Evolutionary conservation across 106 monocot species (phyloP), one percentile per base, ranked within the genome.

Genomic region (Platanthera guangdongensis): DNA sequence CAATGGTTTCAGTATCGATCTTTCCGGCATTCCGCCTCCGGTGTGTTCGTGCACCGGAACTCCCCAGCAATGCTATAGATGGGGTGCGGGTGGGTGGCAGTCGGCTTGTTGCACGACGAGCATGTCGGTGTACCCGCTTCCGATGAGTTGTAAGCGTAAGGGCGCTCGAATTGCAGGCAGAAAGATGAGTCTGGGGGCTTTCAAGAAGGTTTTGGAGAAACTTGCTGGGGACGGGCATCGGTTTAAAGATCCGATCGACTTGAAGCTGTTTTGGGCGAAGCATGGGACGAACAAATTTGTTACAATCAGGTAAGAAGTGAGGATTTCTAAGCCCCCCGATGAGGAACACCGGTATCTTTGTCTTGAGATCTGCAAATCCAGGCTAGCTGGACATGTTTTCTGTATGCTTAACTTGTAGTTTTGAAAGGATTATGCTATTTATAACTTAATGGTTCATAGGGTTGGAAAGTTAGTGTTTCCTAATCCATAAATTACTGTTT

Each of bases 211-310:
- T 3, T 52, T 87, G 78, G 86, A 87, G 80, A 87, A 83, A 81
- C 83, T 87, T 5, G 83, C 86, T 1, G 83, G 80, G 49, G 86
- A 87, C 51, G 86, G 86, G 59, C 68, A 87, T 51, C 77, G 83
- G 74, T 83, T 87, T 53, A 75, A 74, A 6, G 77, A 81, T 53
- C 81, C 86, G 51, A 87, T 87, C 51, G 83, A 87, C 77, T 87
- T 87, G 81, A 83, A 62, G 75, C 63, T 69, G 5, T 83, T 63
- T 14, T 87, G 86, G 86, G 86, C 86, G 9, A 87, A 86, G 74
- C 86, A 86, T 75, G 86, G 86, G 4, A 86, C 86, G 8, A 86
- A 86, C 74, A 86, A 86, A 80, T 87, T 87, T 83, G 86, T 87
- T 78, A 83, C 83, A 10, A 87, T 87, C 78, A 87, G 83, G 75